Percentiles rank a stretch among this genome's conserved stretches.
Conservation (phyloP, 2,329 filamentous ascomycete genomes). For the Colletotrichum sidae region DNA sequence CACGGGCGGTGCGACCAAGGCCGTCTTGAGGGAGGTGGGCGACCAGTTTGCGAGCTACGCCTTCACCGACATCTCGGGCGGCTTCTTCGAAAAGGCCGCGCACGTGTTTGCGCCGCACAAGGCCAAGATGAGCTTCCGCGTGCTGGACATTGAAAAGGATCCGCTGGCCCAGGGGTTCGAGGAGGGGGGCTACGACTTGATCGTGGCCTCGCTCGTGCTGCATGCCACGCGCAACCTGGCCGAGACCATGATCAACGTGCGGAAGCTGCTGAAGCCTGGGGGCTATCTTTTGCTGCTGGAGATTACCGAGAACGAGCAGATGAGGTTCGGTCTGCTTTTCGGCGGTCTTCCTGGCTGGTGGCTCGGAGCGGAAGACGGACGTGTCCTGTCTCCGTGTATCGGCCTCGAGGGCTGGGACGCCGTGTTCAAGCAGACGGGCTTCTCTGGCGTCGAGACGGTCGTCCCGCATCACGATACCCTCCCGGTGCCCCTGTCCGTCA, state of each 20-base stretch:
- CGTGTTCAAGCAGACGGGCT: slow-evolving; percentile 12
- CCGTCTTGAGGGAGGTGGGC: slow-evolving; percentile 29
- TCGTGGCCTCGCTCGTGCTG: slow-evolving; percentile 45
- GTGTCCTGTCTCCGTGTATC: slow-evolving; percentile 12
- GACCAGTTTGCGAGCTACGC: slow-evolving; percentile 34
- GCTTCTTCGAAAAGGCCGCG: slow-evolving; percentile 40
- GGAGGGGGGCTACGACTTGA: slow-evolving; percentile 41
- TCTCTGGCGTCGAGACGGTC: slow-evolving; percentile 24
- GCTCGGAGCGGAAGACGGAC: slow-evolving; percentile 40
- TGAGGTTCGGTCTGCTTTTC: slow-evolving; percentile 40
- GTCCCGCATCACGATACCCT: neutral
- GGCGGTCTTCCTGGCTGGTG: slow-evolving; percentile 46
- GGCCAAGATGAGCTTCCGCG: slow-evolving; percentile 37
- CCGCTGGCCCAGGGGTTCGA: slow-evolving; percentile 44
- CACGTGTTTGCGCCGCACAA: slow-evolving; percentile 39
- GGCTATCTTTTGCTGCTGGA: slow-evolving; percentile 42
- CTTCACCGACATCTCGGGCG: slow-evolving; percentile 41
- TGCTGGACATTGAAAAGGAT: slow-evolving; percentile 47
- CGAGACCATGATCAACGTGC: slow-evolving; percentile 40
- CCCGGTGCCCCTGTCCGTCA: slow-evolving; percentile 37
- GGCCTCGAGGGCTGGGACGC: slow-evolving; percentile 9
- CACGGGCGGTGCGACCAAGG: slow-evolving; percentile 35
- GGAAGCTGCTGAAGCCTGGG: slow-evolving; percentile 44
- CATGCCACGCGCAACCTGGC: slow-evolving; percentile 43
- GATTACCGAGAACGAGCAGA: slow-evolving; percentile 15